phyloP scores from a whole-genome alignment of 179 eudicot species.

The Silene coronaria region DNA sequence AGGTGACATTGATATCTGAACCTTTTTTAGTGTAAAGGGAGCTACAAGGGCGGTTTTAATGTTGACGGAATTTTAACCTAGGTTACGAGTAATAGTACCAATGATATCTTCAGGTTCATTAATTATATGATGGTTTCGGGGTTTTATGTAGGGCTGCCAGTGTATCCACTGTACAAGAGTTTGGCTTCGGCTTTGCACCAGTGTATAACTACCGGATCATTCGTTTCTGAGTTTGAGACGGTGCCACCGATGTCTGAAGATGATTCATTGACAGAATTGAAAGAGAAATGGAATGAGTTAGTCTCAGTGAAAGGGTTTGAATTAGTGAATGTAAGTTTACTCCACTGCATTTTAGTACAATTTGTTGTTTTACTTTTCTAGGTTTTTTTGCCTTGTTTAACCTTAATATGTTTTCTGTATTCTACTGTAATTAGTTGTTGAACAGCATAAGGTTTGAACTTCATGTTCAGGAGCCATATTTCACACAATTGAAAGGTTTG shows the following conservation, averaged over 20 bases:
- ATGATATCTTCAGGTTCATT: neutral
- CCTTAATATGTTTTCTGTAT: neutral
- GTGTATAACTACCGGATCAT: constrained; percentile 40
- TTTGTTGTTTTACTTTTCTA: neutral
- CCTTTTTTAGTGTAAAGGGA: no score
- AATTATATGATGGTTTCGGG: constrained; percentile 24
- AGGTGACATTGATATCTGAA: no score
- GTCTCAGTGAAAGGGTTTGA: constrained; percentile 50
- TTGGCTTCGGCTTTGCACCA: constrained; percentile 54
- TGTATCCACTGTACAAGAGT: constrained; percentile 67
- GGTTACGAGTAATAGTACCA: neutral
- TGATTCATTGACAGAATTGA: constrained; percentile 31
- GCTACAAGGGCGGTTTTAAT: no score
- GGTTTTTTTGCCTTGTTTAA: neutral
- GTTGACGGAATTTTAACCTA: no score
- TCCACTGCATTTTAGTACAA: constrained; percentile 8
- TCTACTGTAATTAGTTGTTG: constrained; percentile 40
- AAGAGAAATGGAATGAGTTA: constrained; percentile 45
- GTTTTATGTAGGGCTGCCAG: constrained; percentile 53
- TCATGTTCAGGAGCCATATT: constrained; percentile 88
- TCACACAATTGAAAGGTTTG: constrained; percentile 68
- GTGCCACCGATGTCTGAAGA: constrained; percentile 31
- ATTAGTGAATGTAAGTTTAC: constrained; percentile 44
- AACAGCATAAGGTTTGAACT: constrained; percentile 55
- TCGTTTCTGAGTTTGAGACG: constrained; percentile 27